Evolutionary conservation across 2,329 filamentous ascomycete species (phyloP).

Genomic region (Phialocephala sp.): DNA sequence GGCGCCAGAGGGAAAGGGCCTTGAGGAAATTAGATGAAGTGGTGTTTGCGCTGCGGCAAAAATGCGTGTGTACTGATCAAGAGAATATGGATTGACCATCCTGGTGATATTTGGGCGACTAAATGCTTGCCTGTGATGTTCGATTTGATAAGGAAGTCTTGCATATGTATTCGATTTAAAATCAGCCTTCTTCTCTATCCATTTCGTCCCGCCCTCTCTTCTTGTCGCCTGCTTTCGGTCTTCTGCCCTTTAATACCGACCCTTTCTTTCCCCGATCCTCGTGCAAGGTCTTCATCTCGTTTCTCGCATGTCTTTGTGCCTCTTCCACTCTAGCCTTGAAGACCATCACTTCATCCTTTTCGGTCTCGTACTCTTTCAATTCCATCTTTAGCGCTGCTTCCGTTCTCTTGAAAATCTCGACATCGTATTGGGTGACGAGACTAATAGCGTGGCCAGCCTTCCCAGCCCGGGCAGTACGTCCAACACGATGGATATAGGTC

Average conservation of each 20-base stretch:
- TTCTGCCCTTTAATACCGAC: constrained; percentile 55
- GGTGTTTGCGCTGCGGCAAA: too few relatives aligned
- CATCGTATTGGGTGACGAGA: constrained; percentile 86
- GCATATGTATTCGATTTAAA: not conserved
- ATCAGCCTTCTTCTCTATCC: constrained; percentile 45
- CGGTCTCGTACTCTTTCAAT: constrained; percentile 69
- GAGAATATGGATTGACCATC: too few relatives aligned
- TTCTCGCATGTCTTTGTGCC: constrained; percentile 79
- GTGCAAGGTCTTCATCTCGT: constrained; percentile 80
- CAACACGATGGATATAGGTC: constrained; percentile 90
- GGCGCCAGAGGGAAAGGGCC: too few relatives aligned
- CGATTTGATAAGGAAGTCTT: too few relatives aligned
- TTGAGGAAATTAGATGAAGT: too few relatives aligned
- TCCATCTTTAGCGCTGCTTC: constrained; percentile 83
- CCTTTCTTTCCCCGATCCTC: constrained; percentile 65
- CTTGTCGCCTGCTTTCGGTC: constrained; percentile 49
- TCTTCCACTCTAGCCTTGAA: constrained; percentile 80
- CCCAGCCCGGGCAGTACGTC: constrained; percentile 85
- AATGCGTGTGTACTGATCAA: too few relatives aligned
- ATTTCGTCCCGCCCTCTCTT: constrained; percentile 57
- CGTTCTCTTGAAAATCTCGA: constrained; percentile 80
- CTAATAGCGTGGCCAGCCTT: constrained; percentile 82
- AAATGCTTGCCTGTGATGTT: too few relatives aligned
- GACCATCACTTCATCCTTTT: constrained; percentile 85
- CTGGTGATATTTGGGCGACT: too few relatives aligned